A percentile compares a stretch with the other conserved stretches of the same genome.
Conservation (phyloP, 345 rosid genomes). For the Geranium rotundifolium region DNA sequence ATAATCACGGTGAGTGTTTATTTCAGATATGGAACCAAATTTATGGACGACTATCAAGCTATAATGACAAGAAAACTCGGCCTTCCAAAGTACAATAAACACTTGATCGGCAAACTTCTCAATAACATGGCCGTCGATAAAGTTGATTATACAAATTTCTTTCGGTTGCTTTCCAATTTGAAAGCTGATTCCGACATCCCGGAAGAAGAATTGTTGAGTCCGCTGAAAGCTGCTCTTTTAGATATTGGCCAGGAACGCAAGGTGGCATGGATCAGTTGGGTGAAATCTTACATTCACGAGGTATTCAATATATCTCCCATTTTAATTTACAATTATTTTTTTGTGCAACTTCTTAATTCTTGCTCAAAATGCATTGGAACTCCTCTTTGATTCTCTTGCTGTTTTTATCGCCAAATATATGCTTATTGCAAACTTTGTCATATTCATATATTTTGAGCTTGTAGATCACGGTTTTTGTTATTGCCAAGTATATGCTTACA, state of each 20-base stretch:
- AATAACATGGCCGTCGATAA: conserved; percentile 95
- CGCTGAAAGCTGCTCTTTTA: conserved; percentile 72
- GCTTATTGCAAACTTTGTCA: too few species aligned
- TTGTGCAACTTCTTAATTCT: too few species aligned
- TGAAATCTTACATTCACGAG: conserved; percentile 73
- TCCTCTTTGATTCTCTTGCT: not conserved
- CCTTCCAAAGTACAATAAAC: conserved; percentile 82
- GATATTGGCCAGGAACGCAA: conserved; percentile 95
- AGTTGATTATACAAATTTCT: conserved; percentile 95
- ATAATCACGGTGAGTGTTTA: conserved; percentile 3
- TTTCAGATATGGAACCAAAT: conserved; percentile 76
- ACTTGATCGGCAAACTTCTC: conserved; percentile 64
- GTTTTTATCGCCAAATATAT: too few species aligned
- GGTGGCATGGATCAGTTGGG: conserved; percentile 92
- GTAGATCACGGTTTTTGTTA: too few species aligned
- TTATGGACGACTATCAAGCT: conserved; percentile 95
- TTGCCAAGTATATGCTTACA: too few species aligned
- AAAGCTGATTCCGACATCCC: conserved; percentile 58
- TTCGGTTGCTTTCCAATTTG: conserved; percentile 64
- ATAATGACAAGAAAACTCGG: conserved; percentile 88
- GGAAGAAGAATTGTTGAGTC: conserved; percentile 53
- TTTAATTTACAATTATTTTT: too few species aligned
- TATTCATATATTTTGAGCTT: too few species aligned
- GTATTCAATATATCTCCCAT: too few species aligned
- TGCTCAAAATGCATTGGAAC: not conserved